A percentile compares a stretch with the other conserved stretches of the same genome.
phyloP scores from a whole-genome alignment of 805 yeast species.

The Yamadazyma philogaea region DNA sequence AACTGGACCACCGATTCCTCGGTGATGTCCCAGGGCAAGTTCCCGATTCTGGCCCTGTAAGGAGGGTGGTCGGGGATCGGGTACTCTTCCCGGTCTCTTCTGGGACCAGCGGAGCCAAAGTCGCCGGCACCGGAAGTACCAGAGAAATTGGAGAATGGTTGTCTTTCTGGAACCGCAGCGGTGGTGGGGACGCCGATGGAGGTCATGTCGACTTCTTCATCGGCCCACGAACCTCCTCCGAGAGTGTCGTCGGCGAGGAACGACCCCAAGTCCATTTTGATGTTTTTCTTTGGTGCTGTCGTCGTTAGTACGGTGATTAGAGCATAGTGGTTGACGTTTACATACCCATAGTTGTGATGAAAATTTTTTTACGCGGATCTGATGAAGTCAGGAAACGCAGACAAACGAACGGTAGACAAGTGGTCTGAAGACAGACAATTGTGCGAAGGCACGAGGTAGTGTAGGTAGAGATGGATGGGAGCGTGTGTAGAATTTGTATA shows the following conservation, averaged over 20 bases:
- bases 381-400: neutral
- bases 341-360: constrained; percentile 9
- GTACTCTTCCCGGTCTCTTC: constrained; percentile 59
- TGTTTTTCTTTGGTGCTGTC: constrained; percentile 51
- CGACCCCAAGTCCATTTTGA: constrained; percentile 82
- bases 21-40: constrained; percentile 76
- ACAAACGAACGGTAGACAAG: neutral
- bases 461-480: too few species aligned
- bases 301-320: constrained; percentile 14
- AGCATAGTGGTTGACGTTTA: neutral
- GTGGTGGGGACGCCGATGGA: constrained; percentile 54
- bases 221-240: constrained; percentile 83
- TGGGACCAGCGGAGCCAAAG: constrained; percentile 20
- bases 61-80: constrained; percentile 94
- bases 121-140: neutral
- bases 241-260: constrained; percentile 75
- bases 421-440: too few species aligned
- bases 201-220: constrained; percentile 70
- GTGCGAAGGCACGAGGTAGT: too few species aligned
- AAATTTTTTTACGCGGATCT: constrained; percentile 5
- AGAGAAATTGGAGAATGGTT: constrained; percentile 23
- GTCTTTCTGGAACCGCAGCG: constrained; percentile 21
- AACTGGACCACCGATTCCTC: constrained; percentile 64
- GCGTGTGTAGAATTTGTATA: too few species aligned
- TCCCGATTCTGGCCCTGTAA: constrained; percentile 81